These are phyloP conservation scores for Ophiostoma sp. DNA, from an alignment of 2,329 filamentous ascomycete genomes.

Conservation along the genomic window DNA sequence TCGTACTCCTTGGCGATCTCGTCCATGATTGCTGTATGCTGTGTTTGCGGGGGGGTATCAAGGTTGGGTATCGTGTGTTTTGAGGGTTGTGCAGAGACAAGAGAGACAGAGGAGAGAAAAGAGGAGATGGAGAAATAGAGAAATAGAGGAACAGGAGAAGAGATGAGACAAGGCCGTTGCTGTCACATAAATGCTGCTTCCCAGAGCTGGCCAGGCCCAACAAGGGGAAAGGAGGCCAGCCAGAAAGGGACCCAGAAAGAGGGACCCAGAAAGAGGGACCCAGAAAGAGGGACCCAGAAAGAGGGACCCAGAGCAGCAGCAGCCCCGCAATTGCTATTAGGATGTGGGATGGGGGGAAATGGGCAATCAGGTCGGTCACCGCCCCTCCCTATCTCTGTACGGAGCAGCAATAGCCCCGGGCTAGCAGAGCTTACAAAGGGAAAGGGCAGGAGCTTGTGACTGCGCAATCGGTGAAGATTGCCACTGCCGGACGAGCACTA, in stretches of 20 bases:
- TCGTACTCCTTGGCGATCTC: conserved; percentile 98
- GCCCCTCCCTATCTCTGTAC: conserved; percentile 8
- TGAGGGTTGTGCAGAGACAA: conserved; percentile 1
- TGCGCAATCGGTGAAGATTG: conserved; percentile 7
- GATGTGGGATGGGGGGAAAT: conserved; percentile 15
- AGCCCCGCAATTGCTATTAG: conserved; percentile 23
- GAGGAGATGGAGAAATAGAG: too few species aligned
- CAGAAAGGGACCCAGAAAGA: conserved; percentile 8
- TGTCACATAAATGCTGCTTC: conserved; percentile 18
- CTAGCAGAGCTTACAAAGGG: conserved; percentile 5
- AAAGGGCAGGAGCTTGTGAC: conserved; percentile 3
- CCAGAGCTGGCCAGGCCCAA: background rate
- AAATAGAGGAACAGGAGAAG: background rate
- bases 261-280: conserved; percentile 12
- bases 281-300: conserved; percentile 12
- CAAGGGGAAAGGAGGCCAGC: conserved; percentile 21
- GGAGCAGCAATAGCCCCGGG: background rate
- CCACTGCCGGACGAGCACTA: background rate
- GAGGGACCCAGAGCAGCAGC: conserved; percentile 15
- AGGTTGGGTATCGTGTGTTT: background rate
- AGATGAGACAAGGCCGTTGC: conserved; percentile 11
- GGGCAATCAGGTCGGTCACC: conserved; percentile 15
- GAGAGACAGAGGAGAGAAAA: background rate
- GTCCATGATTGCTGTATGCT: conserved; percentile 61
- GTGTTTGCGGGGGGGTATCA: background rate